Conservation (phyloP, 2,329 filamentous ascomycete genomes). For the Colletotrichum orbiculare region DNA sequence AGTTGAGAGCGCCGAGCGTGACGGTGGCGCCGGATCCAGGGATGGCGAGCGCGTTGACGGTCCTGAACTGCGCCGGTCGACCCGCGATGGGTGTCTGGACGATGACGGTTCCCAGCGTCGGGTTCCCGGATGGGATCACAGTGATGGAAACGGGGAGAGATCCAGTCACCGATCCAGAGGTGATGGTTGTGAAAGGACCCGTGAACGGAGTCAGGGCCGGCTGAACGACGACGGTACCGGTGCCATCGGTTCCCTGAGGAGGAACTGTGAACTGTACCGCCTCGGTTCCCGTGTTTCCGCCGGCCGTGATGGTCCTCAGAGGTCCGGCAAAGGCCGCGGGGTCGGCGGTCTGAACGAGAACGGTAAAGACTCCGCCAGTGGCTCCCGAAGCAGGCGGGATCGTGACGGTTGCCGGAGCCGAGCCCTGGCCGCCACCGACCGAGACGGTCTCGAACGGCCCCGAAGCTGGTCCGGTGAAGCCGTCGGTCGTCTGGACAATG, state of each 20-base stretch:
- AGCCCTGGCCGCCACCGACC: constrained; percentile 13
- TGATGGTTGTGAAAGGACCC: constrained; percentile 31
- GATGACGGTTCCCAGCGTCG: constrained; percentile 27
- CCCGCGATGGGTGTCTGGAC: constrained; percentile 20
- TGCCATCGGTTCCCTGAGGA: constrained; percentile 14
- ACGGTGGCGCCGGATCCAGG: constrained; percentile 14
- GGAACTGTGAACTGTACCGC: constrained; percentile 23
- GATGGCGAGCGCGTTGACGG: constrained; percentile 15
- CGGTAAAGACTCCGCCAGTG: not conserved
- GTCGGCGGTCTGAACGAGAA: constrained; percentile 14
- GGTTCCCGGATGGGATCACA: constrained; percentile 12
- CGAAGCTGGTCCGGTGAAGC: constrained; percentile 15
- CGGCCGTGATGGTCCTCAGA: constrained; percentile 24
- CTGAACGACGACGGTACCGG: constrained; percentile 24
- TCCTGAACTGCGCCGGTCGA: constrained; percentile 2
- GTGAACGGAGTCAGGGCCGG: constrained; percentile 18
- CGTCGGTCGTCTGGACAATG: constrained; percentile 17
- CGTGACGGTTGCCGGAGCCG: constrained; percentile 11
- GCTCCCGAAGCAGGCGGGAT: constrained; percentile 8
- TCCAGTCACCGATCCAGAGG: constrained; percentile 21
- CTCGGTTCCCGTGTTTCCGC: constrained; percentile 10
- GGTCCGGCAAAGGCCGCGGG: constrained; percentile 12
- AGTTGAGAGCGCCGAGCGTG: constrained; percentile 3
- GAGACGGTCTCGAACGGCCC: constrained; percentile 18
- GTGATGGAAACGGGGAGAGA: constrained; percentile 22